Evolutionary conservation across 164 flowering plant genomes (phyloP), one percentile per base, ranked within the genome.

Genomic region (Berberis thunbergii): DNA sequence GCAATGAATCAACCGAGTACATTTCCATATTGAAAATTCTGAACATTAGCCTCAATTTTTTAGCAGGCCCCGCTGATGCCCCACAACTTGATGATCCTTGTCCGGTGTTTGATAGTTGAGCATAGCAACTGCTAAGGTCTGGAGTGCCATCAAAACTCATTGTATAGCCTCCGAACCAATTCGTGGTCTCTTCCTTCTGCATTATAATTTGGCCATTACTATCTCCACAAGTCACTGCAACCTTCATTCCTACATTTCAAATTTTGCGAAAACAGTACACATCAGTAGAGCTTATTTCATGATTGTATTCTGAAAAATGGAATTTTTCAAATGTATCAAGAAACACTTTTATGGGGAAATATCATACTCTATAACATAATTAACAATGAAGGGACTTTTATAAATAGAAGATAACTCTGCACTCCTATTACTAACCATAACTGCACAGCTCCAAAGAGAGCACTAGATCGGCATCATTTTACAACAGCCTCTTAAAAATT

Each of bases 191-290:
- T 10, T 26, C 13, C 3, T 52, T 52, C 13, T 12, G 10, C 55
- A 52, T 52, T 7, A 3, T 3, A 52, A 26, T 26, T 52, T 10
- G 3, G 7, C 55, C 55, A 52, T 26, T 52, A 52, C 55, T 7
- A 7, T 10, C 55, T 52, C 13, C 55, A 7, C 55, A 52, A 52
- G 55, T 52, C 13, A 52, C 55, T 10, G 3, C 55, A 52, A 52
- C 79, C 99, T 94, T 90, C 42, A 78, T 72, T 64, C 98, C 97
- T 90, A 71, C 57, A 62, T 42, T 26, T 26, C 26, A 26, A 26
- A 26, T 26, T 26, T 26, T 26, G 26, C 26, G 26, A 26, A 26
- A 26, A 26, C 26, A 26, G 26, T 26, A 26, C 26, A 26, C 26
- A 26, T 26, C 26, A 26, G 26, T 26, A 26, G 26, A 26, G 26